Evolutionary conservation across 1,139 yeast genomes (phyloP).

Genomic region (Insectozyma bohioensis): DNA sequence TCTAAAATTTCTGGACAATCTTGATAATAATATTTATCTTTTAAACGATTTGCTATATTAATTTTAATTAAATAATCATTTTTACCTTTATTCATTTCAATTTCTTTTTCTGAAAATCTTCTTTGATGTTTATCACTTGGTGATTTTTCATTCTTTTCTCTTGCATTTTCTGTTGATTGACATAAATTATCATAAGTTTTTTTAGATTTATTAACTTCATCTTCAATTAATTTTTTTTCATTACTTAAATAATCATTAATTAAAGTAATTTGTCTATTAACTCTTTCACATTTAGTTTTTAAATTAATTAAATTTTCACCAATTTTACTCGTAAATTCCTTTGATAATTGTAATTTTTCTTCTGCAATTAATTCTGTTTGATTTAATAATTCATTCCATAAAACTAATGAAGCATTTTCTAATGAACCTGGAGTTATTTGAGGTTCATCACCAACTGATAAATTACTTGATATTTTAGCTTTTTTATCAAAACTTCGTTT

Average conservation of each 20-base stretch:
- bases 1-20: slow-evolving; percentile 92
- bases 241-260: slow-evolving; percentile 56
- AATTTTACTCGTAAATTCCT: slow-evolving; percentile 60
- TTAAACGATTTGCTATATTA: slow-evolving; percentile 82
- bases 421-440: slow-evolving; percentile 91
- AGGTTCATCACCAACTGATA: slow-evolving; percentile 92
- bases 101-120: slow-evolving; percentile 61
- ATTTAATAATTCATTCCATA: slow-evolving; percentile 87
- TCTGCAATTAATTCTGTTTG: slow-evolving; percentile 82
- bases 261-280: slow-evolving; percentile 55
- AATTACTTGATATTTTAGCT: slow-evolving; percentile 60
- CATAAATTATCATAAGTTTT: slow-evolving; percentile 77
- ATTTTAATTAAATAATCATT: slow-evolving; percentile 80
- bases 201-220: slow-evolving; percentile 71
- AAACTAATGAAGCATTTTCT: slow-evolving; percentile 88
- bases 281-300: slow-evolving; percentile 51
- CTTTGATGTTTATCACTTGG: slow-evolving; percentile 58
- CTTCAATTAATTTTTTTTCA: slow-evolving; percentile 62
- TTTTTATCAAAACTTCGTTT: slow-evolving; percentile 75
- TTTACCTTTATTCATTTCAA: slow-evolving; percentile 83
- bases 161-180: slow-evolving; percentile 73
- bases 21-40: slow-evolving; percentile 90
- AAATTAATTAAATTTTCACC: slow-evolving; percentile 62
- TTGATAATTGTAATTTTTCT: slow-evolving; percentile 61
- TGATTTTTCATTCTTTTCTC: slow-evolving; percentile 67